Evolutionary conservation across 2,329 filamentous ascomycete genomes (phyloP).

Genomic region (Sporothrix brasiliensis): DNA sequence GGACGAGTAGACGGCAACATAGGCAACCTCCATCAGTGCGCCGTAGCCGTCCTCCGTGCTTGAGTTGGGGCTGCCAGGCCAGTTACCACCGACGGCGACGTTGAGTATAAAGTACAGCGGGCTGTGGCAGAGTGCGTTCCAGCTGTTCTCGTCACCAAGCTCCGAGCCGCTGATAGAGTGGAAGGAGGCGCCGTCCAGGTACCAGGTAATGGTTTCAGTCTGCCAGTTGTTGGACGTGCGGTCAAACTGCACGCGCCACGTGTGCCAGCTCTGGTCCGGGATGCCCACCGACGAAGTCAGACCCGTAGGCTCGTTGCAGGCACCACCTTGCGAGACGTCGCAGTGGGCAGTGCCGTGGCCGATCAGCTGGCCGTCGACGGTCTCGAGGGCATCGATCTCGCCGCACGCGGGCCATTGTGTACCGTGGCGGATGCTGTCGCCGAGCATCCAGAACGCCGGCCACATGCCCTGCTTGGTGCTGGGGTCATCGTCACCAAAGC

Average conservation of each 20-base stretch:
- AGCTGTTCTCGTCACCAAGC: slow-evolving; percentile 49
- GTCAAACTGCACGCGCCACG: slow-evolving; percentile 54
- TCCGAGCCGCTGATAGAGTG: slow-evolving; percentile 49
- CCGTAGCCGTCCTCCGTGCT: slow-evolving; percentile 45
- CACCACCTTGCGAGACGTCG: slow-evolving; percentile 48
- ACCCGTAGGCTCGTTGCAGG: slow-evolving; percentile 54
- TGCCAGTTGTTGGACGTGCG: slow-evolving; percentile 50
- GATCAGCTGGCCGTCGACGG: slow-evolving; percentile 50
- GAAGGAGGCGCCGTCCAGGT: slow-evolving; percentile 50
- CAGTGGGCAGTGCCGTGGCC: slow-evolving; percentile 56
- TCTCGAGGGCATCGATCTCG: slow-evolving; percentile 59
- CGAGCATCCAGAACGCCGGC: slow-evolving; percentile 60
- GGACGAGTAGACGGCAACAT: slow-evolving; percentile 46
- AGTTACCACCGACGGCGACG: slow-evolving; percentile 53
- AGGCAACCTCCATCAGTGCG: slow-evolving; percentile 49
- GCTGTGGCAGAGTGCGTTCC: slow-evolving; percentile 50
- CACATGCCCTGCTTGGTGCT: slow-evolving; percentile 55
- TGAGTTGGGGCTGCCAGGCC: slow-evolving; percentile 43
- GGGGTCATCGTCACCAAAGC: slow-evolving; percentile 47
- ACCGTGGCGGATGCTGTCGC: slow-evolving; percentile 50
- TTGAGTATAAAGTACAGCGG: slow-evolving; percentile 54
- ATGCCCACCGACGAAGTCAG: slow-evolving; percentile 45
- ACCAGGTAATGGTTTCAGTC: slow-evolving; percentile 54
- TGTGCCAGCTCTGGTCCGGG: slow-evolving; percentile 54
- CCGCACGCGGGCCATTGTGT: slow-evolving; percentile 53